Conservation (phyloP, 2,329 filamentous ascomycete species). For the Fusarium mexicanum region DNA sequence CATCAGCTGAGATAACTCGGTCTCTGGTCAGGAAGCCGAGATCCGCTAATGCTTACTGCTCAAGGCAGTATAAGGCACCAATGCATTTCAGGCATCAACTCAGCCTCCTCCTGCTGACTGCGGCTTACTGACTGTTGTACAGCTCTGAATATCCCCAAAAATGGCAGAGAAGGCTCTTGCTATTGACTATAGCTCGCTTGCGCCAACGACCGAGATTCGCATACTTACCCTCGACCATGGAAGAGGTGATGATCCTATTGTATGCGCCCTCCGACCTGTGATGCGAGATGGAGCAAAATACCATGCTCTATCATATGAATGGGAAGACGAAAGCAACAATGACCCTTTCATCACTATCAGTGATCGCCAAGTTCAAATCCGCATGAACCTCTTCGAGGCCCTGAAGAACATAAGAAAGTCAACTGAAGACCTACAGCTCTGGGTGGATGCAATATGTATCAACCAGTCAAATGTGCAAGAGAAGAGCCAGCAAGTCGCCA, state of each 20-base stretch:
- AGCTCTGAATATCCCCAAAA: no score
- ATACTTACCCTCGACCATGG: accelerated
- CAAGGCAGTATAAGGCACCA: no score
- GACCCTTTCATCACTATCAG: not conserved
- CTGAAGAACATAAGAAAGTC: not conserved
- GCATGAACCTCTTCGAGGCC: not conserved
- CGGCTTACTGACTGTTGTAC: no score
- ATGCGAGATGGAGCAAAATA: accelerated
- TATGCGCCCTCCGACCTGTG: not conserved
- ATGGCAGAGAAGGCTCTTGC: no score
- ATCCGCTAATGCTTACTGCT: not conserved
- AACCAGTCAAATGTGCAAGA: not conserved
- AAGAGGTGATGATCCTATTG: accelerated
- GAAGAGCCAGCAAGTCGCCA: not conserved
- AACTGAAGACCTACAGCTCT: accelerated
- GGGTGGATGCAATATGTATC: not conserved
- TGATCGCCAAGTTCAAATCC: not conserved
- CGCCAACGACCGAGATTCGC: accelerated
- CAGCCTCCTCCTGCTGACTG: no score
- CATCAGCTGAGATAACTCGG: not conserved
- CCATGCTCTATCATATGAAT: not conserved
- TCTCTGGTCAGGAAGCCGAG: not conserved
- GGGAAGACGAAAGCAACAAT: not conserved
- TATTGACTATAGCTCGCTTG: not conserved
- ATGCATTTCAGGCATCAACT: not conserved